phyloP scores from a whole-genome alignment of 352 stramenopile genomes.

The Nothophytophthora sp. region DNA sequence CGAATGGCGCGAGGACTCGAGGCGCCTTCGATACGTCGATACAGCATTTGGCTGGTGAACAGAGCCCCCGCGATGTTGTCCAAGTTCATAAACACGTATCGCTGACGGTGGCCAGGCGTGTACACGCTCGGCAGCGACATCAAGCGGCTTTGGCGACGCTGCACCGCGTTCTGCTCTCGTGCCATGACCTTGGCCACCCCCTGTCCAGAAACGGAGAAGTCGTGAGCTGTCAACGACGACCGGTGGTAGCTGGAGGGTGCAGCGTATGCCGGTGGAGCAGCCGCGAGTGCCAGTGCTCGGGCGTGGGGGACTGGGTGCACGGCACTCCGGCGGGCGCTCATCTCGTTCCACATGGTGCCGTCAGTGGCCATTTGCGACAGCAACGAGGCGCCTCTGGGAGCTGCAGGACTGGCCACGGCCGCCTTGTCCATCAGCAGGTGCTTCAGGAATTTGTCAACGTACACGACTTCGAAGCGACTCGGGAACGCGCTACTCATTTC shows the following conservation, averaged over 20 bases:
- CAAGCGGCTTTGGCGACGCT: constrained; percentile 19
- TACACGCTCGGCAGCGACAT: constrained; percentile 10
- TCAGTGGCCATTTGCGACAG: constrained; percentile 3
- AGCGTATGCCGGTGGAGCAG: not conserved
- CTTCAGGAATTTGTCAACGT: constrained; percentile 2
- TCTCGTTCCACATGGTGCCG: not conserved
- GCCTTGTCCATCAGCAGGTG: not conserved
- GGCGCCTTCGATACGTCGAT: constrained; percentile 6
- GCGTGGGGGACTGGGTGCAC: not conserved
- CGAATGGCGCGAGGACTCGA: constrained; percentile 8
- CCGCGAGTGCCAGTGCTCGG: constrained; percentile 5
- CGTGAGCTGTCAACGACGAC: not conserved
- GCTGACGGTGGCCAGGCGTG: constrained; percentile 13
- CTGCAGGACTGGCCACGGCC: not conserved
- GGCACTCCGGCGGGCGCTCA: constrained; percentile 1
- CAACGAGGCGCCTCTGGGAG: not conserved
- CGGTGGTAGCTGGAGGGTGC: not conserved
- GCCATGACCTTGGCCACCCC: constrained; percentile 1
- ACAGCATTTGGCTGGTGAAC: constrained; percentile 11
- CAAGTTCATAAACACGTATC: constrained; percentile 21
- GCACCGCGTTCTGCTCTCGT: constrained; percentile 12
- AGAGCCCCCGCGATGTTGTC: constrained; percentile 14
- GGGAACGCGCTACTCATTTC: not conserved
- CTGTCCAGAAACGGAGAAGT: not conserved
- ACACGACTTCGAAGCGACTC: constrained; percentile 1